Base-by-base conservation (phyloP, 73 alveolate genomes). In the Stentor roeselii region DNA sequence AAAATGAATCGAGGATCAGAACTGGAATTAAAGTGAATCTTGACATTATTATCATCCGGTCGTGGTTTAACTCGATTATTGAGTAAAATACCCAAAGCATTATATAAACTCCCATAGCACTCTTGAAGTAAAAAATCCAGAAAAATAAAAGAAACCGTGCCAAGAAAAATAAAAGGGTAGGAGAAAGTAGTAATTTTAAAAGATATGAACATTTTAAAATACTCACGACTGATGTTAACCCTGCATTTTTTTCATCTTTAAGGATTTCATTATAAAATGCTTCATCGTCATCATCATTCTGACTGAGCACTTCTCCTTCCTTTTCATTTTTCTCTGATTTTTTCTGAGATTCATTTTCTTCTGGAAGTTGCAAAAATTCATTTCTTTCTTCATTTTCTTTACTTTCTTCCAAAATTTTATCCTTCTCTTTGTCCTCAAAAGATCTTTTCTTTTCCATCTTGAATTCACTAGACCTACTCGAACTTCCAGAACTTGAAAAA, bases 71-170 rank as follows among this genome's bases (percentile, higher is more conserved):
- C 1, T 67, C 80, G 11, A 67, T 67, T 0, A 67, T 21, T 27
- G 80, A 67, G 2, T 67, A 67, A 67, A 67, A 67, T 0, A 67
- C 42, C 42, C 80, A 67, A 15, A 67, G 37, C 80, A 67, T 67
- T 32, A 21, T 32, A 67, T 27, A 34, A 2, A 21, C n/a, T 67
- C 50, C 37, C 14, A 67, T 27, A 1, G 37, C 37, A 34, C 80
- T 67, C 41, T 21, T 67, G 80, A 21, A 67, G 37, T 67, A 32
- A 67, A 67, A 67, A 67, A 67, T 67, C 42, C 80, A 67, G n/a
- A 67, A 67, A 67, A 67, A 67, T 67, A 67, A 32, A 27, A 67
- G 37, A 67, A 67, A 67, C 34, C 80, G 37, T 0, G 80, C 37
- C 34, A 67, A 21, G n/a, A 67, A 67, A 32, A 21, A 67, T 30